Evolutionary conservation across 805 yeast species (phyloP), one percentile per base, ranked within the genome.

Genomic region (Zygotorulaspora chibaensis): DNA sequence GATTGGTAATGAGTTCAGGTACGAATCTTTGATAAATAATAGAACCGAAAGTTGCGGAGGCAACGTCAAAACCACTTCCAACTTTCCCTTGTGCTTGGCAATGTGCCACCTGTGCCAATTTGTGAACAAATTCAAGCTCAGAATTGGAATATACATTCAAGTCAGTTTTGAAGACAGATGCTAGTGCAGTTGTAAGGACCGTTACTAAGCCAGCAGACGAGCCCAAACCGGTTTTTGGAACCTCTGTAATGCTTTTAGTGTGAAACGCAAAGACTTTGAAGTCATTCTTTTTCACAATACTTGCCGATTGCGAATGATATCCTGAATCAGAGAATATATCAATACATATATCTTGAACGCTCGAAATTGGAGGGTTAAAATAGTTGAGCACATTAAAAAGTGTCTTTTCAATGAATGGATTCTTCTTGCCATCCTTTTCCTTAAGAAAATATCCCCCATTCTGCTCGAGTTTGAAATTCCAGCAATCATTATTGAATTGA

Each of bases 61-160:
- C 98, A 35, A 93, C 95, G 62, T 93, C 99, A 65, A 93, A 93
- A 0, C 99, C 99, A 2, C 96, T 88, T 0, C 99, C 99, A 20
- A 93, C 82, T 65, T 93, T 93, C 27, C 87, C 87, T 64, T 93
- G 99, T 2, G 99, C 98, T 46, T 79, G 75, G 63, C 96, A 90
- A 64, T 93, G 99, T 0, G 96, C 84, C 8, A 87, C 71, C 63
- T 93, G 99, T 0, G 96, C 79, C 23, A 88, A 66, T 57, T 88
- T 91, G 63, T 93, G 98, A 29, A 91, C 71, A n/a, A 63, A 49
- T 3, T 56, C 53, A 23, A 70, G 52, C 26, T 63, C 60, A 3
- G 39, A 15, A 0, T 38, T 28, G 7, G 63, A 50, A 0, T 47
- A 34, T 2, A 70, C 50, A 45, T 73, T 67, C 10, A 74, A 59